phyloP scores from a whole-genome alignment of 2,329 filamentous ascomycete genomes.

The Akanthomyces lecanii region DNA sequence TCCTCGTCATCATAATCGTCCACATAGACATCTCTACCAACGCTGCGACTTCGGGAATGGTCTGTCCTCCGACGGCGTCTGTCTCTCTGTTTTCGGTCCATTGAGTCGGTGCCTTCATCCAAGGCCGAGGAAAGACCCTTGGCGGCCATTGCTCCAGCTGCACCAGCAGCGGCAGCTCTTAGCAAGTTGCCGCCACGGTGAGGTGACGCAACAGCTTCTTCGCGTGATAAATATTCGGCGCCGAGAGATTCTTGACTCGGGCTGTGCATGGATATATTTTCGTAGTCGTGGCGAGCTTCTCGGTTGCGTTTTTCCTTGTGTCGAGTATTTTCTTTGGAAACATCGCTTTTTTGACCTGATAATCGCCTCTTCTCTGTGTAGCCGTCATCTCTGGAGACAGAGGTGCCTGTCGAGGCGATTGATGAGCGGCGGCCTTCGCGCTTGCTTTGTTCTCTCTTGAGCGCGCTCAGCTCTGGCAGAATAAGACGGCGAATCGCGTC shows the following conservation, averaged over 20 bases:
- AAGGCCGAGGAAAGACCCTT: constrained; percentile 32
- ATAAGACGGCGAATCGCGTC: constrained; percentile 88
- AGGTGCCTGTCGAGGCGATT: constrained; percentile 51
- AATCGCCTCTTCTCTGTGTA: constrained; percentile 60
- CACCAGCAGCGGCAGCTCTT: constrained; percentile 43
- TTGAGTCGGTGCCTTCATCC: constrained; percentile 39
- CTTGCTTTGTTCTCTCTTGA: constrained; percentile 86
- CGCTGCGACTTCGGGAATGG: constrained; percentile 40
- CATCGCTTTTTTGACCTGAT: constrained; percentile 49
- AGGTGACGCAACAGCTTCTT: constrained; percentile 42
- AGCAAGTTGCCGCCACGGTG: constrained; percentile 41
- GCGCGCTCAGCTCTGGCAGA: constrained; percentile 81
- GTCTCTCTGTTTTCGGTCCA: constrained; percentile 48
- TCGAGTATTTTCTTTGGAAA: constrained; percentile 49
- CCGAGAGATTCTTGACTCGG: constrained; percentile 45
- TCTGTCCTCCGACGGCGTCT: constrained; percentile 51
- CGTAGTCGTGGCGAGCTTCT: constrained; percentile 53
- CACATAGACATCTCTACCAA: constrained; percentile 41
- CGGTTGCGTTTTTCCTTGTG: constrained; percentile 45
- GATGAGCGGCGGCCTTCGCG: constrained; percentile 68
- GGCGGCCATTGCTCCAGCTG: constrained; percentile 35
- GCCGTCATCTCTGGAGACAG: constrained; percentile 50
- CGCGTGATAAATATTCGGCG: constrained; percentile 30
- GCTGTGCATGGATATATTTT: constrained; percentile 45
- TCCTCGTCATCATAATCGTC: constrained; percentile 54